Conservation (phyloP, 768 basidiomycete species). For the Serendipita vermifera region DNA sequence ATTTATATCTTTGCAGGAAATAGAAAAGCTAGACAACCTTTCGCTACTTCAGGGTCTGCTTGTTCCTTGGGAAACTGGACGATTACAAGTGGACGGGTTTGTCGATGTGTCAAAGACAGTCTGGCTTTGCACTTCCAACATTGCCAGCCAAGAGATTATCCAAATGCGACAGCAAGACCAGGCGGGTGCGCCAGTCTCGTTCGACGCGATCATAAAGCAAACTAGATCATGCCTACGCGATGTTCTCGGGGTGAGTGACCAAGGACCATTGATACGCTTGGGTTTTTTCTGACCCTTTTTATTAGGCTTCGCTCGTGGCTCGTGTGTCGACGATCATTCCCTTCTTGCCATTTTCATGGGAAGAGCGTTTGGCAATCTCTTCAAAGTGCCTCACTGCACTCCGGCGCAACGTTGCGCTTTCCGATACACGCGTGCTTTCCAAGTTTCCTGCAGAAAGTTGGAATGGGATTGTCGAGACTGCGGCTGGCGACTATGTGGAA, state of each 20-base stretch:
- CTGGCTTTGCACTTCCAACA: not conserved
- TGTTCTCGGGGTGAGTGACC: not conserved
- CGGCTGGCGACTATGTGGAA: not conserved
- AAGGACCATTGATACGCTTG: no score
- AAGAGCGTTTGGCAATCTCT: not conserved
- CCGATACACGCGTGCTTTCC: not conserved
- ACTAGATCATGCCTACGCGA: not conserved
- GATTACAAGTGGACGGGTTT: not conserved
- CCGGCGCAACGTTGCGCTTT: not conserved
- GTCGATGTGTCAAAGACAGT: not conserved
- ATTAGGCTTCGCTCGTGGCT: not conserved
- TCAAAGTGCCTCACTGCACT: not conserved
- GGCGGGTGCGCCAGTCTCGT: not conserved
- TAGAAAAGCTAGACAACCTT: not conserved
- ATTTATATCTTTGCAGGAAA: not conserved
- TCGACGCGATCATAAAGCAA: not conserved
- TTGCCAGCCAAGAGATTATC: not conserved
- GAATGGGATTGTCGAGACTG: not conserved
- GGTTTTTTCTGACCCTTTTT: no score
- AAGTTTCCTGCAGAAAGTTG: not conserved
- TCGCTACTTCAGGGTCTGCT: not conserved
- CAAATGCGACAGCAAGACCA: no score
- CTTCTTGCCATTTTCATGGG: not conserved
- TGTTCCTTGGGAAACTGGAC: constrained; percentile 3
- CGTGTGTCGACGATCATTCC: not conserved